Evolutionary conservation across 306 rosid genomes (phyloP), one percentile per base, ranked within the genome.

Genomic region (Luffa acutangula): DNA sequence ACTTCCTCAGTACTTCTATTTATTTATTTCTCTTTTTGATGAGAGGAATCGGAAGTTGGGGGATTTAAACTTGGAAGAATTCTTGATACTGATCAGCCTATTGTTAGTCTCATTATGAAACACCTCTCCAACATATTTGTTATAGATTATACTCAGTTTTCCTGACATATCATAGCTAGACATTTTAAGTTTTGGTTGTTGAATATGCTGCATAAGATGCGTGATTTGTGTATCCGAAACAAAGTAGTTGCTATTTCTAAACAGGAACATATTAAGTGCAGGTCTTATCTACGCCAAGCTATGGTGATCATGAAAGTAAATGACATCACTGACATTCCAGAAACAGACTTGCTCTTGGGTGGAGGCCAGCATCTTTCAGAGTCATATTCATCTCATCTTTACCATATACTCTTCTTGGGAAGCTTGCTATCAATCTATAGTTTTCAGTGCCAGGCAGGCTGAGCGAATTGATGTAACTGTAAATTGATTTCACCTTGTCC

Each of bases 341-440:
- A 86, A 93, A 93, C 34, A 93, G 78, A 83, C 84, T 90, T 82
- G 96, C 92, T 75, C 89, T 85, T 69, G 96, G 95, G 87, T 81
- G 87, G 78, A 93, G 85, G 72, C 90, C 93, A 76, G 86, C 86
- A 70, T 91, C 98, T 90, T 90, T 84, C 41, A 90, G 89, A 45
- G 91, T 87, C 85, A 87, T 88, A 52, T 90, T 89, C 93, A 91
- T 91, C 69, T 93, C 89, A 78, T 91, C 91, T 69, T 75, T 85
- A 42, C 89, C 97, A 79, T 81, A 93, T 5, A 85, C 89, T 82
- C 66, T 91, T 81, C 83, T 91, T 20, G 98, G 98, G 76, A 93
- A 93, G 88, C 86, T 90, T 85, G 93, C 89, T 67, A 93, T 81
- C 83, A 93, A 48, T 77, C 91, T 89, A 46, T 91, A 93, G 85